Base-by-base conservation (phyloP, 2,329 filamentous ascomycete species). In the Fusarium penzigii region DNA sequence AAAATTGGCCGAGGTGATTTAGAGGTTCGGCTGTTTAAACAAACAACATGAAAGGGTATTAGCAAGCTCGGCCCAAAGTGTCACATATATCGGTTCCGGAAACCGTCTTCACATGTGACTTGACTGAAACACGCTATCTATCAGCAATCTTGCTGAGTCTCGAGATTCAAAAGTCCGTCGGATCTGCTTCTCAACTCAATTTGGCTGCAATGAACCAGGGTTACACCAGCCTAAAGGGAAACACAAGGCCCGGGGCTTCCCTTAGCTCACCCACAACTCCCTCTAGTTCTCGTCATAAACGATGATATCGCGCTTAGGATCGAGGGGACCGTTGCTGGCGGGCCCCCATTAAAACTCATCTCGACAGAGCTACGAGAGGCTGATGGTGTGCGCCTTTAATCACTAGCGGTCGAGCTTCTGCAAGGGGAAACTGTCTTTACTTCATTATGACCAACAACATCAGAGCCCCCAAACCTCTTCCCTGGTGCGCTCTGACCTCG, bases 321-420 rank as follows among this genome's bases (percentile, higher is more conserved):
- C 42, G 41, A 58, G 51, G 47, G 55, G 42, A 46, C 43, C 32
- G 52, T 40, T 52, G 40, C 41, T 41, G 39, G 55, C 58, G 57
- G 57, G 51, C 41, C 13, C 13, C 20, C 20, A 7, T 25, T 7
- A 7, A 25, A 25, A 25, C 20, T 7, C 7, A 25, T 25, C 20
- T 25, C 20, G 20, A 25, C 20, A 25, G 20, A 25, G 20, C 20
- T 25, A 25, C 20, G 20, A 25, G 20, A 25, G 4, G 20, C 20
- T 25, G 20, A 25, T 25, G 20, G 20, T 25, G 20, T 42, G 42
- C n/a, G 29, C 25, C 38, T 40, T 40, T 36, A 36, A 36, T 46
- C 29, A 29, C 32, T 42, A 49, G 48, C 43, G 53, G 29, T 46
- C 55, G 48, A 61, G 46, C 48, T 58, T 60, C 57, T 60, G 57